Evolutionary conservation across 306 rosid species (phyloP), one percentile per base, ranked within the genome.

Genomic region (Vigna mungo): DNA sequence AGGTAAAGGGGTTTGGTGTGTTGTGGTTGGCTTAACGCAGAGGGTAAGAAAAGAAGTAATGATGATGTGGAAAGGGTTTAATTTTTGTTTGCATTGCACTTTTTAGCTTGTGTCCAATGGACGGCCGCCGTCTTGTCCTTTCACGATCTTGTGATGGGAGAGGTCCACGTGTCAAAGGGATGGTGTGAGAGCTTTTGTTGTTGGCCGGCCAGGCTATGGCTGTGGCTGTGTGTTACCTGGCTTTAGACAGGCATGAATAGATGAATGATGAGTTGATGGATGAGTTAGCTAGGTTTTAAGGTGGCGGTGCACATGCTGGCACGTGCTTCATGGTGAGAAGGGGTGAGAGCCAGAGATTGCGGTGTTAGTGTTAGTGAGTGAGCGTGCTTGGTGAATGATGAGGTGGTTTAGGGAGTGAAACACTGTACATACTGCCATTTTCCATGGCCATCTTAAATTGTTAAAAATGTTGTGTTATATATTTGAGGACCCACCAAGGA

Each of bases 111-210:
- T 66, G 80, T 54, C 75, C 71, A 85, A 84, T 88, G 96, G 89
- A 72, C 89, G 91, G 93, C 91, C 81, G 91, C 91, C 84, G 89
- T 84, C 75, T 77, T 37, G 76, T 72, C 15, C 41, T 41, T 13
- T 79, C 64, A 72, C 49, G 47, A 62, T 11, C 53, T n/a, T 20
- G 67, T 6, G 59, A 41, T 65, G 43, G 36, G 80, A 65, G 81
- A 73, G 66, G 1, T 78, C 84, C 96, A 89, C 86, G 91, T 86
- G 98, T 84, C 89, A 81, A 68, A 63, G 78, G 77, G 68, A 75
- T 71, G 37, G 27, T 25, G 27, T 23, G 74, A 16, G 46, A 44
- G n/a, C 43, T 76, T 27, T 63, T 79, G 49, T 54, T 56, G 74
- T 54, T 83, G 89, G 93, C 90, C 92, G 90, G 94, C 94, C 68